Evolutionary conservation across 2,329 filamentous ascomycete species (phyloP).

Genomic region (Hawksworthiomyces lignivorus): DNA sequence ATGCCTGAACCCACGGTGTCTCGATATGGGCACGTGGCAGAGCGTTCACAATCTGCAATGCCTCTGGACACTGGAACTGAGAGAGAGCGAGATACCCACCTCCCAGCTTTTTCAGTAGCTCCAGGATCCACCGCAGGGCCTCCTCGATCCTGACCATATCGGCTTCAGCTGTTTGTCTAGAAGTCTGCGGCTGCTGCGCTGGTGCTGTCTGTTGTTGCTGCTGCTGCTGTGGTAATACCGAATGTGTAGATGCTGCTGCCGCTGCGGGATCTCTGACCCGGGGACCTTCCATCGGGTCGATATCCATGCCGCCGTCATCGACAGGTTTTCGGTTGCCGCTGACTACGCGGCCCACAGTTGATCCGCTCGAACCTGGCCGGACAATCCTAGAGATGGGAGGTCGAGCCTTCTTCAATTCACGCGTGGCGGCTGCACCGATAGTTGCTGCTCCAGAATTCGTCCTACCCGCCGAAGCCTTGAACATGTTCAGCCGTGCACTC

Average conservation of each 20-base stretch:
- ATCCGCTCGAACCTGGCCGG: slow-evolving; percentile 56
- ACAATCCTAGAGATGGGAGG: slow-evolving; percentile 61
- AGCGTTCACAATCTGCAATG: slow-evolving; percentile 63
- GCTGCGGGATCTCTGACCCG: slow-evolving; percentile 11
- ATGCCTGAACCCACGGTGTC: slow-evolving; percentile 86
- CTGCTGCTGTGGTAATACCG: not conserved
- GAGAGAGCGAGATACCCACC: slow-evolving; percentile 71
- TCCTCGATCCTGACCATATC: slow-evolving; percentile 65
- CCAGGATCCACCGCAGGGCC: slow-evolving; percentile 66
- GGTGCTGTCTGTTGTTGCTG: not conserved
- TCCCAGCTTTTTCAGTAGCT: slow-evolving; percentile 74
- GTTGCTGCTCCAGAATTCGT: slow-evolving; percentile 50
- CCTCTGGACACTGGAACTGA: slow-evolving; percentile 70
- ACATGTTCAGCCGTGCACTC: slow-evolving; percentile 62
- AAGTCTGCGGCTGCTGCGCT: slow-evolving; percentile 15
- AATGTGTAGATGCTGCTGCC: not conserved
- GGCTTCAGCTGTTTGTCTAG: slow-evolving; percentile 32
- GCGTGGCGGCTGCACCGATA: slow-evolving; percentile 51
- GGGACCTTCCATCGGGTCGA: slow-evolving; percentile 55
- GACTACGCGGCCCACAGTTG: slow-evolving; percentile 76
- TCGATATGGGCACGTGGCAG: slow-evolving; percentile 72
- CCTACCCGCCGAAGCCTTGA: slow-evolving; percentile 61
- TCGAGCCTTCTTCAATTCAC: slow-evolving; percentile 79
- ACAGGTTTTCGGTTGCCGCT: slow-evolving; percentile 80
- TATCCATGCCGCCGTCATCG: slow-evolving; percentile 59